phyloP scores from a whole-genome alignment of 2,329 filamentous ascomycete species.

The Cytospora piceicola region DNA sequence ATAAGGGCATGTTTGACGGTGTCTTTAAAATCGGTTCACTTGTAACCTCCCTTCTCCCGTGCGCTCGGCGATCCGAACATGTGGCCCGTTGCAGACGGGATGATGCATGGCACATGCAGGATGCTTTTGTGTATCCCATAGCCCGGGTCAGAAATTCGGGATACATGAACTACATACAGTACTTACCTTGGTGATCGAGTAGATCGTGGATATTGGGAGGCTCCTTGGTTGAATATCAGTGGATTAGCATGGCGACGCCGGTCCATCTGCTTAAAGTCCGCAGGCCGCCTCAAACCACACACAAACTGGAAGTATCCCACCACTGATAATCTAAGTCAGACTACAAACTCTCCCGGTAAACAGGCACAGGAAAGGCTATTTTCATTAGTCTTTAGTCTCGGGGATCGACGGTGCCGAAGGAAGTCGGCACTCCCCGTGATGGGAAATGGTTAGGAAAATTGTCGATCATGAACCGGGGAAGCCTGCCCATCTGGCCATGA shows the following conservation, averaged over 20 bases:
- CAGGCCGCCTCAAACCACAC: background rate
- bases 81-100: too few species aligned
- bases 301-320: background rate
- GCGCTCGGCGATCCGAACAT: too few species aligned
- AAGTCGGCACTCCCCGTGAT: background rate
- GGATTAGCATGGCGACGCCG: too few species aligned
- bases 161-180: too few species aligned
- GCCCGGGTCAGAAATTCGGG: background rate
- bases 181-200: background rate
- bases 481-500: too few species aligned
- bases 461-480: too few species aligned
- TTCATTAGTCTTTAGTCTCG: background rate
- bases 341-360: background rate
- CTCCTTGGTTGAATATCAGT: background rate
- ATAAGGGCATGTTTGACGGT: too few species aligned
- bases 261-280: background rate
- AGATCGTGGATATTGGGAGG: background rate
- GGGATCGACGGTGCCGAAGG: slow-evolving; percentile 2
- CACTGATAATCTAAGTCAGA: too few species aligned
- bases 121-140: too few species aligned
- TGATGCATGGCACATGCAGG: too few species aligned
- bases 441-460: background rate
- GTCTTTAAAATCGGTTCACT: too few species aligned
- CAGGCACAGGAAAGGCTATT: background rate
- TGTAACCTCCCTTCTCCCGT: too few species aligned